Base-by-base conservation (phyloP, 805 yeast species). In the Metschnikowia hibisci region DNA sequence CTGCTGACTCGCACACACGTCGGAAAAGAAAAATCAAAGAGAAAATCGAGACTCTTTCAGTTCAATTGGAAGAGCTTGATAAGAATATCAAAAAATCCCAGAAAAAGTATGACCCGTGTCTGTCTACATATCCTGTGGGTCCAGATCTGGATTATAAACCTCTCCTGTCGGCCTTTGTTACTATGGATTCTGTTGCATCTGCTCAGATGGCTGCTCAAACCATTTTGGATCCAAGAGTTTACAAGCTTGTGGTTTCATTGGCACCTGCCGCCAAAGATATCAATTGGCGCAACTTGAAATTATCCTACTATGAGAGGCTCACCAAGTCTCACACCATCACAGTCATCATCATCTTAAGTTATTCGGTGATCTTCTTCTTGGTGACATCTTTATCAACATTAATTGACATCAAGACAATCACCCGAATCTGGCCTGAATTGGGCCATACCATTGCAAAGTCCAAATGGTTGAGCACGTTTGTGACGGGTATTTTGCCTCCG, bases 401-500 rank as follows among this genome's bases (percentile, higher is more conserved):
- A 53, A 63, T 80, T 46, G 81, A 78, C 51, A 66, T 78, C 39
- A 76, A 73, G 53, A 71, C 82, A 1, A 77, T 80, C 41, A 69
- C 71, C 39, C 77, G 76, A 51, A 60, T 78, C 44, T 79, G 82
- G 81, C 83, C 83, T 3, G 76, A 71, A 7, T 66, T 79, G 31
- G 84, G 83, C 1, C 68, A 73, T n/a, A 61, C 73, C 37, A 70
- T 80, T 38, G 54, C 75, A 31, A 64, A 71, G 37, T 78, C 80
- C 25, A 72, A 75, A 36, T 69, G 76, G 71, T 55, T 74, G 22
- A 70, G 80, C 20, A 74, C 81, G 0, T 62, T 78, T 39, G 81
- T 80, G 16, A 78, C 83, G 4, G 84, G 84, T 64, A 69, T 80
- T 43, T 63, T 80, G 54, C 84, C 84, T 11, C 81, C 84, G 10